These are phyloP conservation scores for Ceratobasidium sp. DNA, from an alignment of 1,284 basidiomycete genomes.

Conservation along the genomic window DNA sequence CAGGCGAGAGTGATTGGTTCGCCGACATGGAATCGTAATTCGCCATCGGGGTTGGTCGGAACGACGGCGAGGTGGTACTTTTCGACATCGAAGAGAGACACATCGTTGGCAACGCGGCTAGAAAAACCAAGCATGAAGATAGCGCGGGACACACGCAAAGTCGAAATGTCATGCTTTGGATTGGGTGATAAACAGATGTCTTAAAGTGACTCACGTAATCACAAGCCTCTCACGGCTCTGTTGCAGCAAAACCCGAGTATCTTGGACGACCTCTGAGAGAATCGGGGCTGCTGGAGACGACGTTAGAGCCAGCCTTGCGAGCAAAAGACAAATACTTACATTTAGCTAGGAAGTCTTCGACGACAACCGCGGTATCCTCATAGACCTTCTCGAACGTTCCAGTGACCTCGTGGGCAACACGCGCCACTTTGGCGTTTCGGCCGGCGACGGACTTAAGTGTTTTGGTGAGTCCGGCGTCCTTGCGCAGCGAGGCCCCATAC, in stretches of 20 bases:
- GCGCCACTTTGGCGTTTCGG: slow-evolving; percentile 79
- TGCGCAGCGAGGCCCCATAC: slow-evolving; percentile 91
- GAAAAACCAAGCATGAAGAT: neutral
- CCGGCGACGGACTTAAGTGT: slow-evolving; percentile 92
- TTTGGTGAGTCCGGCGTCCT: slow-evolving; percentile 96
- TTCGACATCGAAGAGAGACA: slow-evolving; percentile 81
- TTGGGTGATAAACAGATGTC: too few species aligned
- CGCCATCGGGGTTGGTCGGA: slow-evolving; percentile 63
- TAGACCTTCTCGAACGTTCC: slow-evolving; percentile 96
- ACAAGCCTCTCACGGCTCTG: slow-evolving; percentile 90
- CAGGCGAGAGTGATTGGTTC: slow-evolving; percentile 89
- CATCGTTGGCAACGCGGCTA: slow-evolving; percentile 84
- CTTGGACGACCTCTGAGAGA: slow-evolving; percentile 87
- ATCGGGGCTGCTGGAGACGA: slow-evolving; percentile 64
- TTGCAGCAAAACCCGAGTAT: slow-evolving; percentile 91
- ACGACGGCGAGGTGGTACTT: slow-evolving; percentile 80
- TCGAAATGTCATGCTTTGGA: too few species aligned
- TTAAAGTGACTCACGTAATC: slow-evolving; percentile 74
- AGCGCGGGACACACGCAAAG: neutral
- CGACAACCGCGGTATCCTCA: slow-evolving; percentile 87
- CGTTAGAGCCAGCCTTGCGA: neutral
- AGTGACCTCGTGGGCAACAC: slow-evolving; percentile 89
- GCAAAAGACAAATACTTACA: slow-evolving; percentile 65
- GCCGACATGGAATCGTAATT: slow-evolving; percentile 86
- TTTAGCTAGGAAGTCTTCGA: slow-evolving; percentile 92